These are phyloP conservation scores for Novakomyces olei DNA, from an alignment of 805 yeast genomes.

Conservation along the genomic window DNA sequence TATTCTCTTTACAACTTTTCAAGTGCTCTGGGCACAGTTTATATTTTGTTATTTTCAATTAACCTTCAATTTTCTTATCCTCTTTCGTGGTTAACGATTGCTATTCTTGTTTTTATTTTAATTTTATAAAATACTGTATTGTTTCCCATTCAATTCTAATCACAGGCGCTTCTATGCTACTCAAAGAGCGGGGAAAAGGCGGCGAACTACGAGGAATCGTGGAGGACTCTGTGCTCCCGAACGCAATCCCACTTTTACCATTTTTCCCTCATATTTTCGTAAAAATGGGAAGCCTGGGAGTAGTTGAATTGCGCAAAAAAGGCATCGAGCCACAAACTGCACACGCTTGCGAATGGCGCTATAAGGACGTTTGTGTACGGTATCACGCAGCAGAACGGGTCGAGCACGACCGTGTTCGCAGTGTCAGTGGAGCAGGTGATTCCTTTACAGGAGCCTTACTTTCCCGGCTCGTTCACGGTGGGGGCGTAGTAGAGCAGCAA, in stretches of 20 bases:
- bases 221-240: constrained; percentile 30
- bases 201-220: no score
- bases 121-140: no score
- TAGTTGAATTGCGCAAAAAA: constrained; percentile 14
- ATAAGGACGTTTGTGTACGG: not conserved
- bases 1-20: no score
- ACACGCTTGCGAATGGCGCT: constrained; percentile 1
- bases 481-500: constrained; percentile 6
- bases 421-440: constrained; percentile 2
- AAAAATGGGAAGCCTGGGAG: constrained; percentile 48
- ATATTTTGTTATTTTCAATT: no score
- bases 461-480: not conserved
- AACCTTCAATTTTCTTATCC: no score
- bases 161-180: no score
- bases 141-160: no score
- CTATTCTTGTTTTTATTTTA: no score
- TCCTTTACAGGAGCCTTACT: not conserved
- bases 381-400: not conserved
- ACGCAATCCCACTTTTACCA: constrained; percentile 51
- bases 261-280: constrained; percentile 42
- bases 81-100: no score
- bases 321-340: not conserved
- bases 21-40: no score
- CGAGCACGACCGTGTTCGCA: not conserved
- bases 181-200: no score